These are phyloP conservation scores for Aureobasidium zeae DNA, from an alignment of 2,329 filamentous ascomycete genomes.

Conservation along the genomic window DNA sequence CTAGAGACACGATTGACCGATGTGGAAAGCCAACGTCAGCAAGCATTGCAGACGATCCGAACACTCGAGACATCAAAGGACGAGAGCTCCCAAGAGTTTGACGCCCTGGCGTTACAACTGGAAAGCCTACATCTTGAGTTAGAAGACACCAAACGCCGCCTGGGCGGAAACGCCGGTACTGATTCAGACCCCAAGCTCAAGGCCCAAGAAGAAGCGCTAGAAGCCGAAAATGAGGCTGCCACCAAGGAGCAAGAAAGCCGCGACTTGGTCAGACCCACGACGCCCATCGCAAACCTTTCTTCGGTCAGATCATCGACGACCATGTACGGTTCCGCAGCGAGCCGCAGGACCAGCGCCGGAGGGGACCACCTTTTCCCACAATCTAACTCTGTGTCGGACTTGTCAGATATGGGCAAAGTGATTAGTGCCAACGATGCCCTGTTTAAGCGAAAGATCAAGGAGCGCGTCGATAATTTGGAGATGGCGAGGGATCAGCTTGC, in stretches of 20 bases:
- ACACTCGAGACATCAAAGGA: slow-evolving; percentile 12
- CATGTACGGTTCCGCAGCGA: too few relatives aligned
- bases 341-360: background rate
- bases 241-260: slow-evolving; percentile 1
- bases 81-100: slow-evolving; percentile 15
- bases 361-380: slow-evolving; percentile 16
- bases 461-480: slow-evolving; percentile 30
- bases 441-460: slow-evolving; percentile 29
- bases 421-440: slow-evolving; percentile 29
- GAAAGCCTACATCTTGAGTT: slow-evolving; percentile 16
- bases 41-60: slow-evolving; percentile 1
- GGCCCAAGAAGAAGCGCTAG: slow-evolving; percentile 2
- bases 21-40: slow-evolving; percentile 15
- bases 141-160: slow-evolving; percentile 14
- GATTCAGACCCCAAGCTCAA: slow-evolving; percentile 14
- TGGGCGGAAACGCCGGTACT: slow-evolving; percentile 11
- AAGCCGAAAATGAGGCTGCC: slow-evolving; percentile 11
- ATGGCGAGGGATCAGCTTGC: slow-evolving; percentile 28
- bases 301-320: too few relatives aligned
- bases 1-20: slow-evolving; percentile 4
- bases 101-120: slow-evolving; percentile 9
- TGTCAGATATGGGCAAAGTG: slow-evolving; percentile 28
- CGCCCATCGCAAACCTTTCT: too few relatives aligned
- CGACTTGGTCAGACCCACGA: slow-evolving; percentile 8
- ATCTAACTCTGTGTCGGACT: slow-evolving; percentile 24